These are phyloP conservation scores for Cryptococcus sp. DNA, from an alignment of 1,284 basidiomycete species.

Conservation along the genomic window DNA sequence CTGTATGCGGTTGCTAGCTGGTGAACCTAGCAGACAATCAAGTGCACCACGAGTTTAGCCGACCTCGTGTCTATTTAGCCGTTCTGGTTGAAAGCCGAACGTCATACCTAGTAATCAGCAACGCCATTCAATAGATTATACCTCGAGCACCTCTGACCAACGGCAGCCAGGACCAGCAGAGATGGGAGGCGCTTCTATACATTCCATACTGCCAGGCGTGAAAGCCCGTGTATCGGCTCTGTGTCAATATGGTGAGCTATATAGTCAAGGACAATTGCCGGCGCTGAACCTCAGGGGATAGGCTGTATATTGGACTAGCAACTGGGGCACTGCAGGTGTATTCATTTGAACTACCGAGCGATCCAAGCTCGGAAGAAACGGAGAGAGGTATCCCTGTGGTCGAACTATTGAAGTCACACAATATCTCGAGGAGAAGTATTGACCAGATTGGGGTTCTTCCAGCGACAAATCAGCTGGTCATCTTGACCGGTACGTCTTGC, in stretches of 20 bases:
- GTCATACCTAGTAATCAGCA: not conserved
- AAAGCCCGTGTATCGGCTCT: slow-evolving; percentile 35
- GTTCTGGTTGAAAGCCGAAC: not conserved
- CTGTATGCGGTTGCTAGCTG: no score
- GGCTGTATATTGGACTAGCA: slow-evolving; percentile 69
- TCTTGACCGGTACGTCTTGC: slow-evolving; percentile 65
- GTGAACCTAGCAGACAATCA: no score
- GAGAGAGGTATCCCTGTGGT: slow-evolving; percentile 39
- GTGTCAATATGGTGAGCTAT: slow-evolving; percentile 35
- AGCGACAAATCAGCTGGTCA: slow-evolving; percentile 72
- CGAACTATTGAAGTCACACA: slow-evolving; percentile 63
- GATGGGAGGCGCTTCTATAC: slow-evolving; percentile 29
- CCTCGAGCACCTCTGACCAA: no score
- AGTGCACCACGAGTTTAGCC: no score
- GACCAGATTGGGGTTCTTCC: slow-evolving; percentile 82
- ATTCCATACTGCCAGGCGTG: slow-evolving; percentile 26
- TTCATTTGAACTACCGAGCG: slow-evolving; percentile 10
- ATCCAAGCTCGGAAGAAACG: slow-evolving; percentile 35
- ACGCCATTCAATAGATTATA: not conserved
- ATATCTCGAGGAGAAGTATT: slow-evolving; percentile 65
- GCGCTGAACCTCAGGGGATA: slow-evolving; percentile 55
- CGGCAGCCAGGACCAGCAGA: no score
- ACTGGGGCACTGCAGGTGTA: slow-evolving; percentile 60
- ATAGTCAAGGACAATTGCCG: not conserved
- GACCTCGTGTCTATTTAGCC: no score